Evolutionary conservation across 2,329 filamentous ascomycete species (phyloP).

Genomic region (Apiospora pterosperma): DNA sequence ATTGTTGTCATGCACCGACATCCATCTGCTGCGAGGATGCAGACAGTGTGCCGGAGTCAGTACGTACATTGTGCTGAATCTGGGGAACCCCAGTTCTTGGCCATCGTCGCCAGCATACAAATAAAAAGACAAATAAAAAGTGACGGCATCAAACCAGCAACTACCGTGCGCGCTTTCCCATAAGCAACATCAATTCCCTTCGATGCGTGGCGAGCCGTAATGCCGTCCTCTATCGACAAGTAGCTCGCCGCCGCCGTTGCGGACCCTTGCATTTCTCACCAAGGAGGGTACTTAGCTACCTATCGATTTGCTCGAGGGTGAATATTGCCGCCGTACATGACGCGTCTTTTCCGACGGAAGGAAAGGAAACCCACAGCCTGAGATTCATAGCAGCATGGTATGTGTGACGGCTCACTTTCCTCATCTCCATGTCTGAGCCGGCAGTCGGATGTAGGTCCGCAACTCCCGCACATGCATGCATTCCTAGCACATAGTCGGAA

Average conservation of each 20-base stretch:
- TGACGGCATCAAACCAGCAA: neutral
- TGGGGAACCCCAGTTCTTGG: neutral
- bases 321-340: too few relatives aligned
- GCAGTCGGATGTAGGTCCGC: neutral
- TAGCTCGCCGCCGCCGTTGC: neutral
- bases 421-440: neutral
- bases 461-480: neutral
- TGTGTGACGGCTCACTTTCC: neutral
- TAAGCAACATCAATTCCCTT: too few relatives aligned
- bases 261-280: neutral
- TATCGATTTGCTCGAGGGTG: neutral
- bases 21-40: neutral
- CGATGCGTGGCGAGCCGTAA: neutral
- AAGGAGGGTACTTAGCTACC: neutral
- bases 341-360: too few relatives aligned
- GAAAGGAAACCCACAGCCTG: too few relatives aligned
- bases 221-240: neutral
- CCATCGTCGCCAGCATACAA: neutral
- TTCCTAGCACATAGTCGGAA: neutral
- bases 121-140: too few relatives aligned
- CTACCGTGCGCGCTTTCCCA: neutral
- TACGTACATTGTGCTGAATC: neutral
- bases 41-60: neutral
- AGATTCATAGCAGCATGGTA: too few relatives aligned
- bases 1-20: neutral